Percentiles rank a stretch among this genome's conserved stretches.
These are phyloP conservation scores for Hypericum perforatum DNA, from an alignment of 345 rosid genomes.

Conservation along the genomic window DNA sequence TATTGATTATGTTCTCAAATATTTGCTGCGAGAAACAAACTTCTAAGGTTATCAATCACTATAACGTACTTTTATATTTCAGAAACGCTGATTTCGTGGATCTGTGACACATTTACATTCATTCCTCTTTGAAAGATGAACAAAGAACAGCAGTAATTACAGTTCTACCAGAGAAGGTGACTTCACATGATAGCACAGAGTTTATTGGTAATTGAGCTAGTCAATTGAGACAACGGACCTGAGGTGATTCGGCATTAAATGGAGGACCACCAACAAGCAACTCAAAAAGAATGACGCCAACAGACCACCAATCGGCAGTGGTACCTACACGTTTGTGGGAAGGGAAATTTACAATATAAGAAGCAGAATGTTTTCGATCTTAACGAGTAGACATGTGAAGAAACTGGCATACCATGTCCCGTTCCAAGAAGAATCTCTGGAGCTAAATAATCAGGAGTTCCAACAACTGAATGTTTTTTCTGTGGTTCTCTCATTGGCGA, in stretches of 20 bases:
- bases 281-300: slow-evolving; percentile 87
- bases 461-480: slow-evolving; percentile 68
- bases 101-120: no score
- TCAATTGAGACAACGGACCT: slow-evolving; percentile 31
- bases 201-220: no score
- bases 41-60: slow-evolving; percentile 7
- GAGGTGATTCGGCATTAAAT: slow-evolving; percentile 88
- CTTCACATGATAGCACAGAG: no score
- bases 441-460: slow-evolving; percentile 97
- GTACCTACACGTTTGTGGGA: slow-evolving; percentile 39
- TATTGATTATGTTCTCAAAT: slow-evolving; percentile 85
- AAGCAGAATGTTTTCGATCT: background rate
- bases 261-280: slow-evolving; percentile 89
- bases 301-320: slow-evolving; percentile 99
- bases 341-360: background rate
- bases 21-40: slow-evolving; percentile 51
- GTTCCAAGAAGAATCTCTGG: slow-evolving; percentile 98
- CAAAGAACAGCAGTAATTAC: no score
- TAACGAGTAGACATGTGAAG: background rate
- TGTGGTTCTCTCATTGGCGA: slow-evolving; percentile 47
- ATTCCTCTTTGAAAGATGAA: no score
- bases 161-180: no score
- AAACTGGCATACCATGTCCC: slow-evolving; percentile 68
- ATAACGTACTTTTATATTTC: background rate
- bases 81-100: background rate